Percentiles rank a stretch among this genome's conserved stretches.
phyloP scores from a whole-genome alignment of 2,329 filamentous ascomycete genomes.

The Fusarium duplospermum region DNA sequence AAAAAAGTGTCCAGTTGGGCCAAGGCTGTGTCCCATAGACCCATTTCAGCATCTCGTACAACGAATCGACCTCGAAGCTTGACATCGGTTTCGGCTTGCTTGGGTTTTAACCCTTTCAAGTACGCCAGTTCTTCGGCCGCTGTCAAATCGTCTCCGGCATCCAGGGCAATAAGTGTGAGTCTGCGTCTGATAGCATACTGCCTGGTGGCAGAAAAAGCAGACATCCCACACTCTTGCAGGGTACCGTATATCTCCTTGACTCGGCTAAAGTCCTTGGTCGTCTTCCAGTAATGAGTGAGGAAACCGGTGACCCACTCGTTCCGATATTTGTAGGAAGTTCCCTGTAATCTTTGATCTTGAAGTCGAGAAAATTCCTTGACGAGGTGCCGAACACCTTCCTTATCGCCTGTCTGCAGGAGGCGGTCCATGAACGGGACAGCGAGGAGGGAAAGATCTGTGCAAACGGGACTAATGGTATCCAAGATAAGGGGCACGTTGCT shows the following conservation, averaged over 20 bases:
- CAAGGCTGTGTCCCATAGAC: constrained; percentile 43
- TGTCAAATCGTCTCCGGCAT: constrained; percentile 44
- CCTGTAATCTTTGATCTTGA: neutral
- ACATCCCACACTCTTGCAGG: constrained; percentile 47
- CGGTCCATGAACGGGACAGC: constrained; percentile 38
- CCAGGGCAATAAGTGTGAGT: constrained; percentile 42
- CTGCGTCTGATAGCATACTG: constrained; percentile 47
- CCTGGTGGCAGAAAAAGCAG: constrained; percentile 28
- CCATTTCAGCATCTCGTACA: constrained; percentile 43
- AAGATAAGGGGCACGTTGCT: constrained; percentile 34
- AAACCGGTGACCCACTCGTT: constrained; percentile 39
- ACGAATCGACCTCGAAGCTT: constrained; percentile 44
- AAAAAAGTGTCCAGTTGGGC: constrained; percentile 39
- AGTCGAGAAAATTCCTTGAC: constrained; percentile 26
- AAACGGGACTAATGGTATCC: constrained; percentile 35
- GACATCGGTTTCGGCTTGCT: constrained; percentile 37
- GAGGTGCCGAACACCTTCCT: constrained; percentile 28
- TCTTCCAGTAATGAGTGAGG: constrained; percentile 43
- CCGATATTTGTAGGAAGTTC: constrained; percentile 6
- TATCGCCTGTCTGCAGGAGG: constrained; percentile 24
- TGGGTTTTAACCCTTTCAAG: constrained; percentile 36
- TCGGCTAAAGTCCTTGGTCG: constrained; percentile 33
- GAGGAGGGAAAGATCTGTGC: constrained; percentile 38
- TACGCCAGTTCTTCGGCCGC: constrained; percentile 41
- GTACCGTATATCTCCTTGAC: constrained; percentile 44